phyloP scores from a whole-genome alignment of 495 filamentous ascomycete genomes.

The Talaromyces stipitatus region DNA sequence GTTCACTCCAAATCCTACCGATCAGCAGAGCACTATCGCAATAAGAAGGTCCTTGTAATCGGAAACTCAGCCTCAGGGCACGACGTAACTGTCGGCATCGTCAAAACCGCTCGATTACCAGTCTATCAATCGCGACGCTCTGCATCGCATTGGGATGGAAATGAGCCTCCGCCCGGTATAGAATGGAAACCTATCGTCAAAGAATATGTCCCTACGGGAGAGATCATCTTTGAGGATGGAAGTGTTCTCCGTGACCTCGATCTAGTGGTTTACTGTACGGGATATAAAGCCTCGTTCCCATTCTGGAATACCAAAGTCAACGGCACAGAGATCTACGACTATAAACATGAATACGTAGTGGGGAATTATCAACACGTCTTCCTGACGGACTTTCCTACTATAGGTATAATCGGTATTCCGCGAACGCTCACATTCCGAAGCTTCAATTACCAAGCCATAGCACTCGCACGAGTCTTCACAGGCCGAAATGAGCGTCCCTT shows the following conservation, averaged over 20 bases:
- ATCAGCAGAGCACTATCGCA: slow-evolving; percentile 19
- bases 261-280: slow-evolving; percentile 41
- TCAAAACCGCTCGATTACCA: slow-evolving; percentile 21
- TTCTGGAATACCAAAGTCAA: slow-evolving; percentile 38
- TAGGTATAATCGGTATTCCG: slow-evolving; percentile 36
- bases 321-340: slow-evolving; percentile 33
- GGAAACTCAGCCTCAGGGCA: slow-evolving; percentile 46
- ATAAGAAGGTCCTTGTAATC: slow-evolving; percentile 33
- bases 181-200: slow-evolving; percentile 37
- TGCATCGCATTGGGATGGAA: slow-evolving; percentile 36
- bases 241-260: slow-evolving; percentile 32
- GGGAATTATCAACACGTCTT: slow-evolving; percentile 39
- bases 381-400: slow-evolving; percentile 27
- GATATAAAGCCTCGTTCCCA: slow-evolving; percentile 39
- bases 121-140: slow-evolving; percentile 40
- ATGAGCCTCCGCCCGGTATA: slow-evolving; percentile 27
- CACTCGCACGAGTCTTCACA: slow-evolving; percentile 36
- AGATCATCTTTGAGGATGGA: slow-evolving; percentile 37
- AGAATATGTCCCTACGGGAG: slow-evolving; percentile 22
- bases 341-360: slow-evolving; percentile 21
- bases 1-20: slow-evolving; percentile 42
- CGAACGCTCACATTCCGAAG: slow-evolving; percentile 38
- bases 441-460: slow-evolving; percentile 46
- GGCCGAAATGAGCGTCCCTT: slow-evolving; percentile 21
- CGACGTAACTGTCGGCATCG: slow-evolving; percentile 33